Conservation (phyloP, 1,284 basidiomycete genomes). For the Cronartium ribicola region DNA sequence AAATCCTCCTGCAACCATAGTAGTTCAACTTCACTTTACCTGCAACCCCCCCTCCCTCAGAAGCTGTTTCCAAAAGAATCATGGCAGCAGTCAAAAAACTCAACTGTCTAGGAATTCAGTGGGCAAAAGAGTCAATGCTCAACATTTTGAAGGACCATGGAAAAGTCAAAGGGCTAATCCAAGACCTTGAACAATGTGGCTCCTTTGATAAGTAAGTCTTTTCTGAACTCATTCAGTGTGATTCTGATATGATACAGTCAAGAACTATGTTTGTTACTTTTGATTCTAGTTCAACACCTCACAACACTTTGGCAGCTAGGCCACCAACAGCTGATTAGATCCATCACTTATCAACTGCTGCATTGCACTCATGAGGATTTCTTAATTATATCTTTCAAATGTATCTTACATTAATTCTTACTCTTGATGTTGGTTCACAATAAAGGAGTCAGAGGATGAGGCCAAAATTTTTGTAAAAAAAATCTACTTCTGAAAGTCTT, state of each 20-base stretch:
- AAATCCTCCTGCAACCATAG: too few species aligned
- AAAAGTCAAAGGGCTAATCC: neutral
- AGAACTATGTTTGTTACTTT: neutral
- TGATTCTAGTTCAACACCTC: neutral
- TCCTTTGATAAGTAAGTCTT: neutral
- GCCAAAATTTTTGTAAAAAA: too few species aligned
- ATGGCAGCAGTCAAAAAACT: neutral
- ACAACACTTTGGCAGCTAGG: neutral
- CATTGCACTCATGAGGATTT: neutral
- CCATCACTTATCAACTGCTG: neutral
- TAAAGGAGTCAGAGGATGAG: too few species aligned
- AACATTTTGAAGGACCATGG: neutral
- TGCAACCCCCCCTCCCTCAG: too few species aligned
- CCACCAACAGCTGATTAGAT: neutral
- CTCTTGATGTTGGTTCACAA: too few species aligned
- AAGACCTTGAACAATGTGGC: neutral
- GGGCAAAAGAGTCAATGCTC: neutral
- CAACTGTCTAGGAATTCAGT: neutral
- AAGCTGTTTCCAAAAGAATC: neutral
- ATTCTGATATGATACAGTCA: neutral
- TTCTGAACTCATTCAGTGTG: neutral
- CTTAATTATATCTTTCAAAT: neutral
- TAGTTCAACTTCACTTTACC: too few species aligned
- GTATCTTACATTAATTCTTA: too few species aligned
- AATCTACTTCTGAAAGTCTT: too few species aligned